Conservation (phyloP, 169 alveolate genomes). For the Babesia ovis region DNA sequence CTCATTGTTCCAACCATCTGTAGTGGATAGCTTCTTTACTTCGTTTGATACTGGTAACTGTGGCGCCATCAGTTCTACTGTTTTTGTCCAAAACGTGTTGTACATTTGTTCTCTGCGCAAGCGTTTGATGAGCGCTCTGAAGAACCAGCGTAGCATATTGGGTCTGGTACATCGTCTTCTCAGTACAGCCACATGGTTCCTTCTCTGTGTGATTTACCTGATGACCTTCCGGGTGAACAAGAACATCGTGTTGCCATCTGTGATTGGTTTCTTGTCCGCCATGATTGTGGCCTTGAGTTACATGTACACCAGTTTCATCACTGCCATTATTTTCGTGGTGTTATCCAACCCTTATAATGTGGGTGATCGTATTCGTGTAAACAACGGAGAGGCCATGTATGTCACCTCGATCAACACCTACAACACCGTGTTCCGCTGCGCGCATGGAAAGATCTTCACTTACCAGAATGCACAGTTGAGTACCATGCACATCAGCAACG, state of each 20-base stretch:
- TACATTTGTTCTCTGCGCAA: conserved; percentile 59
- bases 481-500: conserved; percentile 78
- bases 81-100: conserved; percentile 25
- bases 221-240: conserved; percentile 63
- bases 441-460: conserved; percentile 69
- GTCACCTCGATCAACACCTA: conserved; percentile 80
- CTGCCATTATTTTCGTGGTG: conserved; percentile 82
- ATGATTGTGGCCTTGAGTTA: conserved; percentile 70
- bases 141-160: conserved; percentile 67
- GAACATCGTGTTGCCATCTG: conserved; percentile 69
- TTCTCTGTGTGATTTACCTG: conserved; percentile 41
- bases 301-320: conserved; percentile 80
- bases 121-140: conserved; percentile 53
- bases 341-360: conserved; percentile 83
- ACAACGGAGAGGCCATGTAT: conserved; percentile 79
- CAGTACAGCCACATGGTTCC: conserved; percentile 62
- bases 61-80: conserved; percentile 32
- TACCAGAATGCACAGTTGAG: conserved; percentile 81
- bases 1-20: conserved; percentile 21
- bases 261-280: conserved; percentile 69
- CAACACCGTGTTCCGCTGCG: conserved; percentile 77
- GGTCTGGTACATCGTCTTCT: conserved; percentile 53
- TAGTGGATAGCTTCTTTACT: conserved; percentile 48
- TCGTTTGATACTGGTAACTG: conserved; percentile 51
- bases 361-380: conserved; percentile 81